Evolutionary conservation across 768 basidiomycete genomes (phyloP), one percentile per base, ranked within the genome.

Genomic region (Astraeus odoratus): DNA sequence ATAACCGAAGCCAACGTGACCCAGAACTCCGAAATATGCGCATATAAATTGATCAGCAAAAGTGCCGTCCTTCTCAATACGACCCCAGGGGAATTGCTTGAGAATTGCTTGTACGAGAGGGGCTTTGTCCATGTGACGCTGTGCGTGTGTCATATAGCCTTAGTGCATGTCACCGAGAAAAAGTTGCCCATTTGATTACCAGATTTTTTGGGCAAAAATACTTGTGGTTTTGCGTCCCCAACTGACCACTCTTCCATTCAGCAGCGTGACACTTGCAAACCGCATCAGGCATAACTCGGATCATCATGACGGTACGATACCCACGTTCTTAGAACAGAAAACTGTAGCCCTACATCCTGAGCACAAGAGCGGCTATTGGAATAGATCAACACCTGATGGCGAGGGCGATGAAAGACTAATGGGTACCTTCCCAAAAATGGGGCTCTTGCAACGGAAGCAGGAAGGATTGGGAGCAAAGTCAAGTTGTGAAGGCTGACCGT

Each of bases 51-150:
- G 51, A 34, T 56, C 55, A 5, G 53, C 44, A 51, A 70, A 72
- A 16, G 68, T 66, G 8, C 68, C 67, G 50, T 72, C 72, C 8
- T 55, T 59, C 46, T 73, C 71, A 18, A 73, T 9, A 29, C 63
- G 65, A 10, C 67, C 72, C 71, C 72, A 72, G 7, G 71, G 65
- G 49, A 72, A 73, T 19, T 66, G 63, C 16, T 54, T 54, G 27
- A 69, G 52, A 36, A 67, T 55, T 13, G 59, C 57, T 25, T 59
- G 67, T 15, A 66, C 55, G 44, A 64, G 50, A 0, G 65, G 50
- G 5, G 66, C 57, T 43, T 55, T 62, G 40, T 61, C 42, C 70
- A 71, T 71, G 44, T 70, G 64, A 47, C 59, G 51, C 68, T 70
- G 36, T 46, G 8, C 6, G 9, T 18, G 25, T 37, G 45, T 20